phyloP scores from a whole-genome alignment of 2,329 filamentous ascomycete genomes.

The Paraphoma chrysanthemicola region DNA sequence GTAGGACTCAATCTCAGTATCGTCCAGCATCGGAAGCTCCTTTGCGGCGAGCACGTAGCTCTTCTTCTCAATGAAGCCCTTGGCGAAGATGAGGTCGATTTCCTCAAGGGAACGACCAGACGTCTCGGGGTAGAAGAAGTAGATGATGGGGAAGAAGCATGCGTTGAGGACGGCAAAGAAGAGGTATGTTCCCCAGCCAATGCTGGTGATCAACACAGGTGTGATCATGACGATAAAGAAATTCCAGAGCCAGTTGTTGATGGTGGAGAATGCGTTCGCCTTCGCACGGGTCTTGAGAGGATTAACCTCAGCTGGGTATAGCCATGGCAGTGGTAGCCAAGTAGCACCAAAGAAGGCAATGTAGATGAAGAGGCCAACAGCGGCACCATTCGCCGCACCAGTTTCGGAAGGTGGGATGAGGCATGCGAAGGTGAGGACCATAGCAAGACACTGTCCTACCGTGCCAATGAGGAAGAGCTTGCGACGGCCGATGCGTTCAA shows the following conservation, averaged over 20 bases:
- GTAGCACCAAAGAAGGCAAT: conserved; percentile 73
- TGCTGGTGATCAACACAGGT: conserved; percentile 46
- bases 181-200: conserved; percentile 52
- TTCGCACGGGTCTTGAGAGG: conserved; percentile 63
- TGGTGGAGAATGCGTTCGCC: conserved; percentile 62
- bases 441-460: conserved; percentile 61
- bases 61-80: conserved; percentile 44
- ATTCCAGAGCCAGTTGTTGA: conserved; percentile 64
- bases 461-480: conserved; percentile 53
- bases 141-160: conserved; percentile 59
- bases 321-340: conserved; percentile 70
- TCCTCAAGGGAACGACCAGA: conserved; percentile 58
- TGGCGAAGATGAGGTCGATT: conserved; percentile 59
- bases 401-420: conserved; percentile 45
- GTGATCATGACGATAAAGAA: conserved; percentile 54
- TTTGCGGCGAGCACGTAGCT: conserved; percentile 47
- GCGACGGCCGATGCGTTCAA: conserved; percentile 66
- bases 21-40: conserved; percentile 43
- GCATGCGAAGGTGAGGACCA: conserved; percentile 49
- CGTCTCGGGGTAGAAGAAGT: conserved; percentile 65
- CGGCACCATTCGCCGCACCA: conserved; percentile 54
- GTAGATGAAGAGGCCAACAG: conserved; percentile 71
- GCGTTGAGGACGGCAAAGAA: conserved; percentile 62
- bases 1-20: conserved; percentile 42
- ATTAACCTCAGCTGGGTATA: conserved; percentile 60